These are phyloP conservation scores for Ascochyta clinopodiicola DNA, from an alignment of 2,329 filamentous ascomycete genomes.

Conservation along the genomic window DNA sequence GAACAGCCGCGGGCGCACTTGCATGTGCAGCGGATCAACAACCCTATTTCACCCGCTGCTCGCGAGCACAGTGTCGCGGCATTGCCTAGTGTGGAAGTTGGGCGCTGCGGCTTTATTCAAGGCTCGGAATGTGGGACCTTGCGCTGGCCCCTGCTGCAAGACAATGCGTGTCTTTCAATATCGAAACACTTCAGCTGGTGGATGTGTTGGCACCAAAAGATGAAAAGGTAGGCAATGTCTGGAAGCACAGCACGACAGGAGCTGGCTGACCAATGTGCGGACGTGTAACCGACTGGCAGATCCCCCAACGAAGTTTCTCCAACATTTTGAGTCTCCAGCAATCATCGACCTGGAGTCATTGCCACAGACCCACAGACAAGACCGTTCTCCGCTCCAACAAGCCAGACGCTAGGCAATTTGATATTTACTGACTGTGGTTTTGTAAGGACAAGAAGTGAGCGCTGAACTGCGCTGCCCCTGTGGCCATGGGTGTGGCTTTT, in stretches of 20 bases:
- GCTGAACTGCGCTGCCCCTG: not conserved
- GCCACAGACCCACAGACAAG: conserved; percentile 17
- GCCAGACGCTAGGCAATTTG: conserved; percentile 10
- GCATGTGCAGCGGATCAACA: not conserved
- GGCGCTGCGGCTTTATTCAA: conserved; percentile 14
- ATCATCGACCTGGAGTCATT: conserved; percentile 10
- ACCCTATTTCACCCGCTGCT: conserved; percentile 18
- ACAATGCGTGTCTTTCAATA: conserved; percentile 9
- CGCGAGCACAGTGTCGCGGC: conserved; percentile 3
- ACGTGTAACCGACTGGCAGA: conserved; percentile 4
- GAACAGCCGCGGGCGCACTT: conserved; percentile 7
- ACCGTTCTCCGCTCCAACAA: conserved; percentile 6
- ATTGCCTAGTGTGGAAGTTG: conserved; percentile 11
- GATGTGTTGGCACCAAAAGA: not conserved
- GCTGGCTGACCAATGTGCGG: not conserved
- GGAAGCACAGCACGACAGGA: not conserved
- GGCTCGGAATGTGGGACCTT: conserved; percentile 8
- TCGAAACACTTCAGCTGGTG: conserved; percentile 3
- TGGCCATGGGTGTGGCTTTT: not conserved
- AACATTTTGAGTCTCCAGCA: conserved; percentile 13
- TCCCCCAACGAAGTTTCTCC: conserved; percentile 14
- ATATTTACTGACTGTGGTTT: conserved; percentile 9
- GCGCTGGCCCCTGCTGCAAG: conserved; percentile 9
- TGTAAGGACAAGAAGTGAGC: not conserved
- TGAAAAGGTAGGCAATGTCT: not conserved